Evolutionary conservation across 305 asterid species (phyloP).

Genomic region (Fraxinus angustifolia): DNA sequence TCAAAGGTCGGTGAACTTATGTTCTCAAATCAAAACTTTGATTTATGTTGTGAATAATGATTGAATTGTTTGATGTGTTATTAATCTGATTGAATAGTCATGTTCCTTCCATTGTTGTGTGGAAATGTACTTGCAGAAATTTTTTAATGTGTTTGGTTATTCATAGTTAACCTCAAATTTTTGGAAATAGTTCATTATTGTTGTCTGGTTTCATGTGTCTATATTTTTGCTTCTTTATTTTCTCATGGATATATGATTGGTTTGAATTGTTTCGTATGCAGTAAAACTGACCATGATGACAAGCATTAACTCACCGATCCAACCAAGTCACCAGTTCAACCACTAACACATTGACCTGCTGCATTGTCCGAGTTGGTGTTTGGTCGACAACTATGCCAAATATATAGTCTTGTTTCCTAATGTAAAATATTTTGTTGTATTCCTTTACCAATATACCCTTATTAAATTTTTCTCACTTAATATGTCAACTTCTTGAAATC

Average conservation of each 20-base stretch:
- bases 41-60: background rate
- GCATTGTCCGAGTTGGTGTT: too few species aligned
- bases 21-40: slow-evolving; percentile 3
- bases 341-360: too few species aligned
- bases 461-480: too few species aligned
- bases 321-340: too few species aligned
- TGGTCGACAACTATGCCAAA: too few species aligned
- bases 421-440: too few species aligned
- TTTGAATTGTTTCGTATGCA: background rate
- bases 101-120: background rate
- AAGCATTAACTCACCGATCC: background rate
- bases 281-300: background rate
- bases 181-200: background rate
- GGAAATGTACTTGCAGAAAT: background rate
- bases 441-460: too few species aligned
- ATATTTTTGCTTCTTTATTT: background rate
- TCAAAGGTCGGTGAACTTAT: slow-evolving; percentile 50
- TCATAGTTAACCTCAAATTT: background rate
- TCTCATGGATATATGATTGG: background rate
- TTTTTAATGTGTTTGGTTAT: background rate
- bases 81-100: background rate
- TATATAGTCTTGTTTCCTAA: too few species aligned
- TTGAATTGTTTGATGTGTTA: background rate
- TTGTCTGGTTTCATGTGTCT: background rate
- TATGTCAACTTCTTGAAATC: too few species aligned